Base-by-base conservation (phyloP, 2,329 filamentous ascomycete genomes). In the Tolypocladium amazonense region DNA sequence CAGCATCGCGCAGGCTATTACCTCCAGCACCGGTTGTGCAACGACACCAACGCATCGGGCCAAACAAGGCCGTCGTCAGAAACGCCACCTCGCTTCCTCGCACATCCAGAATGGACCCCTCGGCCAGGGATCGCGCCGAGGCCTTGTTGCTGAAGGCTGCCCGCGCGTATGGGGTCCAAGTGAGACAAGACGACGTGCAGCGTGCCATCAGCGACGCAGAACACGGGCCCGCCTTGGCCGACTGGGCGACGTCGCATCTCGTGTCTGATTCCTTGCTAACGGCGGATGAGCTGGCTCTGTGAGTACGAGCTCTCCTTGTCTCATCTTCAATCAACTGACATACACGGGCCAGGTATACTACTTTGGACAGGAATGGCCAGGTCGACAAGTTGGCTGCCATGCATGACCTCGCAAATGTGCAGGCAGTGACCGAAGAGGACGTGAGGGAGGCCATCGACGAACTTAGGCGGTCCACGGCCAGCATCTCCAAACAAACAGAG, bases 401-500 rank as follows among this genome's bases (percentile, higher is more conserved):
- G 43, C 72, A 79, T 59, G 77, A 83, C 63, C 64, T 80, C n/a
- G 73, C 76, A 4, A 66, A 74, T 38, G 72, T 80, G 39, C 79
- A 79, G 58, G 78, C 81, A 6, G 71, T 88, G 54, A 73, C 76
- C 18, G 85, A 89, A 60, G 74, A 80, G 33, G 85, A 89, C 57
- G 75, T 90, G 59, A 77, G 77, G 58, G 71, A 75, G 47, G 87
- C 88, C 20, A 84, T 88, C 56, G 78, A 81, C 3, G 82, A 87
- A 58, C 75, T 91, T n/a, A 79, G 82, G 61, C 76, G 76, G 43
- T 88, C 87, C 1, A 89, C 88, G 0, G 79, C 79, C 23, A 80
- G 79, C 23, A 88, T 90, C 35, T 78, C 82, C 62, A 81, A 81
- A 70, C 87, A 90, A 67, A 85, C 80, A 35, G 82, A 85, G 67